Conservation (phyloP, 495 filamentous ascomycete genomes). For the Neurospora terricola region DNA sequence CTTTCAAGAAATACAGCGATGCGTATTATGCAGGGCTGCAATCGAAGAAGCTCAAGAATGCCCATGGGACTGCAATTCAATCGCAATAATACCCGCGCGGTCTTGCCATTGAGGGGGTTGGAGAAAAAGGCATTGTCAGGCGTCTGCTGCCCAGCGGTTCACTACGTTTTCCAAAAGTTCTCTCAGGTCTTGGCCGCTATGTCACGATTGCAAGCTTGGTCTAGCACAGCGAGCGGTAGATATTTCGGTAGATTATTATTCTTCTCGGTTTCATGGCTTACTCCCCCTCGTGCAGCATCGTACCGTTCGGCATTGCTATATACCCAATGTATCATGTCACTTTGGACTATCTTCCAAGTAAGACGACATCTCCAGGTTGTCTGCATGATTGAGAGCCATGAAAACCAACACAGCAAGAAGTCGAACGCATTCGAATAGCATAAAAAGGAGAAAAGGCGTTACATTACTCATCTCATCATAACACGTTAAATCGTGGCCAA, state of each 20-base stretch:
- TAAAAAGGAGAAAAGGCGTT: background rate
- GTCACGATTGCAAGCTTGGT: background rate
- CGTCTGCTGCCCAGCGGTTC: background rate
- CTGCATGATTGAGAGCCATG: background rate
- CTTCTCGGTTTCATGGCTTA: background rate
- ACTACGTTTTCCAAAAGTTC: background rate
- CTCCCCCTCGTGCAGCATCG: background rate
- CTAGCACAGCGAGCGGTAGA: background rate
- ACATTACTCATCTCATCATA: background rate
- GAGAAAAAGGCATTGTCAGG: background rate
- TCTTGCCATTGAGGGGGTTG: background rate
- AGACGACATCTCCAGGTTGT: background rate
- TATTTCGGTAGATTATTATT: background rate
- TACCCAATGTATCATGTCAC: background rate
- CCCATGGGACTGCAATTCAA: background rate
- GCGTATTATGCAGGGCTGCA: conserved; percentile 10
- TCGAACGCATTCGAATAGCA: background rate
- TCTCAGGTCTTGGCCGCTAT: background rate
- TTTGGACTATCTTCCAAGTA: background rate
- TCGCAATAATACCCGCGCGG: background rate
- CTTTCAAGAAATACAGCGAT: conserved; percentile 17
- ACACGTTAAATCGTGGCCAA: background rate
- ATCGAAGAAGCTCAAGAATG: conserved; percentile 6
- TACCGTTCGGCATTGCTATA: background rate
- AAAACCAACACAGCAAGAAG: background rate